A percentile compares a stretch with the other conserved stretches of the same genome.
phyloP scores from a whole-genome alignment of 495 filamentous ascomycete genomes.

The Bathelium albidoporum region DNA sequence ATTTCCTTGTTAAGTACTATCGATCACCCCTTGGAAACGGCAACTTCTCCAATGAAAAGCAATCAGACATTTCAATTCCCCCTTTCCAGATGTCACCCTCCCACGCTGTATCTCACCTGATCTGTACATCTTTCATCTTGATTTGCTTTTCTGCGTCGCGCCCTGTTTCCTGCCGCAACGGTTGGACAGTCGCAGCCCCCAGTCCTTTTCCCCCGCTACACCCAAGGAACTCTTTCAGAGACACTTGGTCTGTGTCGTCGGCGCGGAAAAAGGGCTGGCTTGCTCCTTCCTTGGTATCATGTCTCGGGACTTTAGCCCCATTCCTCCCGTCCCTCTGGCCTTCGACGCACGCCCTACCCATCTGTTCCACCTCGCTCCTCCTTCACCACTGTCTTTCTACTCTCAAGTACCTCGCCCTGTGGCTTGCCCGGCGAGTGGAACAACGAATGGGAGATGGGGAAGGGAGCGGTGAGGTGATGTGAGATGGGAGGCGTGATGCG shows the following conservation, averaged over 20 bases:
- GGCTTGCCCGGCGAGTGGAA: slow-evolving; percentile 1
- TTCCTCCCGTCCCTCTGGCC: slow-evolving; percentile 4
- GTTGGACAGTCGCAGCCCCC: slow-evolving; percentile 3
- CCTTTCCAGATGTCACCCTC: not conserved
- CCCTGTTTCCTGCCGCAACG: not conserved
- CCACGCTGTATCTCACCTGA: not conserved
- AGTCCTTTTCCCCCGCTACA: not conserved
- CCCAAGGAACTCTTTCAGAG: not conserved
- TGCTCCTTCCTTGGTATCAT: slow-evolving; percentile 5
- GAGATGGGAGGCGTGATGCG: not conserved
- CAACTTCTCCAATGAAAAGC: not conserved
- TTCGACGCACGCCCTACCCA: not conserved
- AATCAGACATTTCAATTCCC: not conserved
- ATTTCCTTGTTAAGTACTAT: not conserved
- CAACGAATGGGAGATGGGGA: not conserved
- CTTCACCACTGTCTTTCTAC: not conserved
- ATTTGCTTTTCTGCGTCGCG: not conserved
- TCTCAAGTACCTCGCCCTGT: not conserved
- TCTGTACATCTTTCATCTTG: not conserved
- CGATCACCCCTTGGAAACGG: not conserved
- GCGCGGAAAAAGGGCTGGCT: not conserved
- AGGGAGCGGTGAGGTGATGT: not conserved
- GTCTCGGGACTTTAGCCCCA: slow-evolving; percentile 2
- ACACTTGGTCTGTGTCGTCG: not conserved
- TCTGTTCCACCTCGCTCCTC: not conserved